phyloP scores from a whole-genome alignment of 1,139 yeast species.

The Candida gigantensis region DNA sequence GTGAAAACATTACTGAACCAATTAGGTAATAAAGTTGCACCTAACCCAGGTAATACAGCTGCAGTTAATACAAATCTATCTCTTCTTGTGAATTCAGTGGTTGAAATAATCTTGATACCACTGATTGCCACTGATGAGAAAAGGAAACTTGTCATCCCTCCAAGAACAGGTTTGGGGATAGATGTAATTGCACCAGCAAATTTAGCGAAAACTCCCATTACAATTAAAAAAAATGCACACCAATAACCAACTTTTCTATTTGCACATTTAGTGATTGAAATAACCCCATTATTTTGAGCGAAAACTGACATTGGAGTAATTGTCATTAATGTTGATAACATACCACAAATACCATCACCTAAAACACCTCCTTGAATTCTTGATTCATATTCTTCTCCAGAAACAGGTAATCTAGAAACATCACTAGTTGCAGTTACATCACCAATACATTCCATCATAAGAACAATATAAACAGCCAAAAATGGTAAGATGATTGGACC shows the following conservation, averaged over 20 bases:
- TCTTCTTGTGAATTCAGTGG: constrained; percentile 78
- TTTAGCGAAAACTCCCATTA: constrained; percentile 87
- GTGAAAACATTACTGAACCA: constrained; percentile 82
- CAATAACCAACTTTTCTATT: constrained; percentile 84
- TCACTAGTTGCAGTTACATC: constrained; percentile 92
- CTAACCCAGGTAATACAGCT: constrained; percentile 74
- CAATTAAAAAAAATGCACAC: constrained; percentile 77
- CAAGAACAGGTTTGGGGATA: constrained; percentile 81
- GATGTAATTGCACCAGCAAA: constrained; percentile 88
- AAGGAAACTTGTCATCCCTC: constrained; percentile 90
- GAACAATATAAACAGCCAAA: constrained; percentile 74
- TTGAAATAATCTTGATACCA: constrained; percentile 77
- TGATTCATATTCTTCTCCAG: constrained; percentile 76
- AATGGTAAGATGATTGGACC: constrained; percentile 85
- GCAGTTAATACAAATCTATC: constrained; percentile 84
- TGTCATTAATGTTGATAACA: constrained; percentile 71
- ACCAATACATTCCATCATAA: constrained; percentile 91
- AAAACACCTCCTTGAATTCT: constrained; percentile 90
- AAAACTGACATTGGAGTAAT: constrained; percentile 84
- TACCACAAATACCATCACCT: constrained; percentile 76
- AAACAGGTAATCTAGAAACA: constrained; percentile 80
- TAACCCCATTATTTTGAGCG: constrained; percentile 94
- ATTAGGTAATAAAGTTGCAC: constrained; percentile 68
- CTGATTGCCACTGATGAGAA: constrained; percentile 89
- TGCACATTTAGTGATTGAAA: constrained; percentile 87